Conservation (phyloP, 2,329 filamentous ascomycete species). For the Didymosphaeria variabile region DNA sequence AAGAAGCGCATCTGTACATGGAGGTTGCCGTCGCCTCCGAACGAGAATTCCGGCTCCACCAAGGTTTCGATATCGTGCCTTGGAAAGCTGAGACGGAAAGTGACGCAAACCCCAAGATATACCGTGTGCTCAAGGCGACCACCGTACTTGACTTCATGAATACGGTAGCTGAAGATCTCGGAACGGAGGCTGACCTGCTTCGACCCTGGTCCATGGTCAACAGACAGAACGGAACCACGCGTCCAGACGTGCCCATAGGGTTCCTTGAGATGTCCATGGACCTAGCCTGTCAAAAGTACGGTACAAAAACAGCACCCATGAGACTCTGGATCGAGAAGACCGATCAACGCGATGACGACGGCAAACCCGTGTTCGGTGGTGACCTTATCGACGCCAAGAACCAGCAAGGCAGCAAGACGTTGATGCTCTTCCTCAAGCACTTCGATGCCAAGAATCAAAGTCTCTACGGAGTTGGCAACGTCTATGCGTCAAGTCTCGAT, state of each 20-base stretch:
- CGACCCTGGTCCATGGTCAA: slow-evolving; percentile 98
- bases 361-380: slow-evolving; percentile 76
- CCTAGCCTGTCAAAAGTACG: slow-evolving; percentile 75
- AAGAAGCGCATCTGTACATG: slow-evolving; percentile 94
- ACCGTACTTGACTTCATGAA: slow-evolving; percentile 78
- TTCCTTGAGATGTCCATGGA: slow-evolving; percentile 73
- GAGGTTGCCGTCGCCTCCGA: slow-evolving; percentile 83
- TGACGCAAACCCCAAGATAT: slow-evolving; percentile 73
- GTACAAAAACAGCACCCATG: slow-evolving; percentile 72
- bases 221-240: slow-evolving; percentile 94
- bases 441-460: slow-evolving; percentile 83
- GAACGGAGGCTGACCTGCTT: slow-evolving; percentile 72
- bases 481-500: slow-evolving; percentile 87
- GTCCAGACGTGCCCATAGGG: slow-evolving; percentile 86
- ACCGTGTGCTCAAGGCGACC: slow-evolving; percentile 78
- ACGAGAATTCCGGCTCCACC: slow-evolving; percentile 80
- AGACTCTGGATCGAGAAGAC: slow-evolving; percentile 83
- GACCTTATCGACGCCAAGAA: slow-evolving; percentile 65
- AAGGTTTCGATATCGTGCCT: slow-evolving; percentile 79
- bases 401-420: slow-evolving; percentile 63
- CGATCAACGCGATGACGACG: slow-evolving; percentile 75
- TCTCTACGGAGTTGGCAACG: slow-evolving; percentile 78
- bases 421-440: slow-evolving; percentile 91
- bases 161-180: slow-evolving; percentile 75
- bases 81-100: slow-evolving; percentile 65